phyloP scores from a whole-genome alignment of 768 basidiomycete genomes.

The Rhizopogon sp. region DNA sequence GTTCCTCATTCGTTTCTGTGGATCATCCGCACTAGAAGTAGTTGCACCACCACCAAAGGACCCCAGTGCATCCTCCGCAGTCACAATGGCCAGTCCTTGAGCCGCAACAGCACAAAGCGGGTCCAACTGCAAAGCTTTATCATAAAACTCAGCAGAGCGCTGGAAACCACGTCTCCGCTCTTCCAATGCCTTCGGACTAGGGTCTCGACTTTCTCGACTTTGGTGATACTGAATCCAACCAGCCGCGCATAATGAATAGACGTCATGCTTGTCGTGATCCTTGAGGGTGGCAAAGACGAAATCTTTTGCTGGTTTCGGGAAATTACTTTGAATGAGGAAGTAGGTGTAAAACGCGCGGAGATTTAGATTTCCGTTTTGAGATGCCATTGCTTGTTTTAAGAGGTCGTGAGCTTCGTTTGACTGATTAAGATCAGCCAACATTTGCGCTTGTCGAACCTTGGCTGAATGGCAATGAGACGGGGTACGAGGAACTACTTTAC shows the following conservation, averaged over 20 bases:
- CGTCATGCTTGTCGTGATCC: conserved; percentile 80
- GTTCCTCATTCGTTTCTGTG: conserved; percentile 59
- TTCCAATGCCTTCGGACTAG: conserved; percentile 38
- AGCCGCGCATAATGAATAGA: conserved; percentile 87
- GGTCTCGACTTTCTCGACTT: conserved; percentile 78
- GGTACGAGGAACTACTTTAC: not conserved
- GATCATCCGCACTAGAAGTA: conserved; percentile 54
- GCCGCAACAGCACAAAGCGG: conserved; percentile 88
- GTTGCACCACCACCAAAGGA: conserved; percentile 50
- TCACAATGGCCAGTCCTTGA: conserved; percentile 90
- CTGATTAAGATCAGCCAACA: conserved; percentile 65
- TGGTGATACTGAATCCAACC: conserved; percentile 85
- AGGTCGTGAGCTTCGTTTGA: conserved; percentile 82
- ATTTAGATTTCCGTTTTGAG: conserved; percentile 76
- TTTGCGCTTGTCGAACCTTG: conserved; percentile 86
- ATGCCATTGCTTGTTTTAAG: conserved; percentile 81
- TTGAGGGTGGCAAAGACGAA: conserved; percentile 89
- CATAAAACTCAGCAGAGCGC: conserved; percentile 85
- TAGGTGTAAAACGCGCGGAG: conserved; percentile 91
- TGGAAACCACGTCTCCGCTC: conserved; percentile 78
- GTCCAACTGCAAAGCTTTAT: conserved; percentile 83
- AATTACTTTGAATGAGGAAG: conserved; percentile 80
- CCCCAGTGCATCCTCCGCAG: conserved; percentile 88
- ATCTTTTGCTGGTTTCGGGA: conserved; percentile 70
- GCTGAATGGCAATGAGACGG: conserved; percentile 43